Conservation (phyloP, 148 eudicot genomes). For the Arctostaphylos glauca region DNA sequence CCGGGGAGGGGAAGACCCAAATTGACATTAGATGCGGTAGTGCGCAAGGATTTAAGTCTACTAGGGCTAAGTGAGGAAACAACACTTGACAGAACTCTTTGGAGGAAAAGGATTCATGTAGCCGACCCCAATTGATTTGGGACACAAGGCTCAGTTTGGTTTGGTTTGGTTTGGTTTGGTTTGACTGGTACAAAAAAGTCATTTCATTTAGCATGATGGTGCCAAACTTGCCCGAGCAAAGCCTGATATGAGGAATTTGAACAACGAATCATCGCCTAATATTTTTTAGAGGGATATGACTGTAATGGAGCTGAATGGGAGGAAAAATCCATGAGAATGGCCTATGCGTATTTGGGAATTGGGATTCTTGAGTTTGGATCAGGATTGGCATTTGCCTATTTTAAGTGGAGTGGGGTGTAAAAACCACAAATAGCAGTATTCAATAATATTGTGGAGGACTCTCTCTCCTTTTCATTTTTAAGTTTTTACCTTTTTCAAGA, state of each 20-base stretch:
- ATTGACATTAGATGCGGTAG: too few species aligned
- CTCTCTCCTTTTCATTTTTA: background rate
- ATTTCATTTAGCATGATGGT: background rate
- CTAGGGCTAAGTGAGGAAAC: too few species aligned
- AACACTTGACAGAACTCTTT: too few species aligned
- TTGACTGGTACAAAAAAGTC: background rate
- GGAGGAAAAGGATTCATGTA: too few species aligned
- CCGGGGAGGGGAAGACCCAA: too few species aligned
- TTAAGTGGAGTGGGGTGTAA: background rate
- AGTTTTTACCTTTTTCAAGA: background rate
- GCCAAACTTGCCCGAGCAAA: background rate
- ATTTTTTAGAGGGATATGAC: background rate
- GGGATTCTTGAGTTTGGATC: background rate
- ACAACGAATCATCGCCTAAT: background rate
- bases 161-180: too few species aligned
- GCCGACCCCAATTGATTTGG: too few species aligned
- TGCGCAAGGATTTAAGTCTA: too few species aligned
- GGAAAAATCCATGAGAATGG: background rate
- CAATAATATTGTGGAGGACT: background rate
- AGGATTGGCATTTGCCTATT: background rate
- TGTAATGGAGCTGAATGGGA: background rate
- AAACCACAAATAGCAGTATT: background rate
- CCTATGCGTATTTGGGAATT: background rate
- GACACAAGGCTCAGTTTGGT: too few species aligned
- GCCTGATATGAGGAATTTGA: background rate